phyloP scores from a whole-genome alignment of 371 early-diverging fungal genomes.

The Mucor racemosus region DNA sequence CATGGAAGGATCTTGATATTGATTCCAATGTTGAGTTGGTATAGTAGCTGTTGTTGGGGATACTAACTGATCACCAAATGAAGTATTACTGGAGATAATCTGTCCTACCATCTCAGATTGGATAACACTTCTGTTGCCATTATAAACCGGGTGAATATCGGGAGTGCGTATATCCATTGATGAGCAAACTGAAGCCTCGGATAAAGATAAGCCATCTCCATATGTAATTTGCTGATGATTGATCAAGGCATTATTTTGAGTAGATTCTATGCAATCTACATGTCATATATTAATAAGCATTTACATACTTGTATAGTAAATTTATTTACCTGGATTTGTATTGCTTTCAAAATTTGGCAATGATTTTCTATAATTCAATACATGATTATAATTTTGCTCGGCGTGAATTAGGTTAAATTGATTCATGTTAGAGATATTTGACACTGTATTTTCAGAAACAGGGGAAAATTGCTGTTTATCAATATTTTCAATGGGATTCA shows the following conservation, averaged over 20 bases:
- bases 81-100: background rate
- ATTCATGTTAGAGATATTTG: background rate
- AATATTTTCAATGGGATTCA: background rate
- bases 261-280: background rate
- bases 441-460: background rate
- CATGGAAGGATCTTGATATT: background rate
- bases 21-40: background rate
- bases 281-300: background rate
- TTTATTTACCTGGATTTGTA: background rate
- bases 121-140: background rate
- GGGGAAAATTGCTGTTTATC: background rate
- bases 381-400: background rate
- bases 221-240: constrained; percentile 6
- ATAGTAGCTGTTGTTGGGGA: background rate
- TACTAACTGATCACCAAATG: constrained; percentile 1
- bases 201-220: constrained; percentile 19
- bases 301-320: background rate
- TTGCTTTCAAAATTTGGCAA: background rate
- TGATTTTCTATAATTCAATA: background rate
- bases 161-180: constrained; percentile 28
- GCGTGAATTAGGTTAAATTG: background rate
- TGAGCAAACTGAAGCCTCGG: constrained; percentile 26
- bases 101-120: constrained; percentile 16
- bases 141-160: constrained; percentile 20
- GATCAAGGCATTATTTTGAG: background rate